Evolutionary conservation across 1,139 yeast species (phyloP), one percentile per base, ranked within the genome.

Genomic region (Debaryomycetaceae sp.): DNA sequence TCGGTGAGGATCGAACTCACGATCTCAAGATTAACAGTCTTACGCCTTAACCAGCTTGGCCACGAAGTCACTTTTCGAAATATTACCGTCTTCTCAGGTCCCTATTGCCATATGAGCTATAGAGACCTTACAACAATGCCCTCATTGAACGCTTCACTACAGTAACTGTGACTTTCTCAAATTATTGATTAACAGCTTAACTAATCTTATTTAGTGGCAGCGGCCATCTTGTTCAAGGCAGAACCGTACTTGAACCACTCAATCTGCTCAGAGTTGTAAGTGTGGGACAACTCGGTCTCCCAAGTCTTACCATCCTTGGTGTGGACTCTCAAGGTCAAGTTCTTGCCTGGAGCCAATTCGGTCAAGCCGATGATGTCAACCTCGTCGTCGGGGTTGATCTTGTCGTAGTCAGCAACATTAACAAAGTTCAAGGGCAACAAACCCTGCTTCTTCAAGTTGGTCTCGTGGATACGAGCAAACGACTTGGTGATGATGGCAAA

Each of bases 191-290:
- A 37, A 45, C 40, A 26, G 9, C 15, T 27, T 27, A 27, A 10
- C 15, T 3, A n/a, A 18, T 18, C 16, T 35, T 10, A 19, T 19
- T 19, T 10, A 19, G 25, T 9, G 9, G 12, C 48, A 48, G 81
- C 67, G 53, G 94, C 89, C 95, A 91, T 89, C 77, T 83, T 85
- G 84, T 91, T 91, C 71, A 91, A 81, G 61, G 98, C 98, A 52
- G 96, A 88, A 75, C 98, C 98, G 55, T 83, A 77, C 78, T 84
- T 89, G 85, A 91, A 91, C 98, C 98, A 91, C 62, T 86, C 96
- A 59, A 91, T 82, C 77, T 91, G 98, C 72, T 91, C 96, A 43
- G 59, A 45, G 76, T 91, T 91, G 77, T 84, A 91, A 45, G 98
- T 91, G 77, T 91, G 98, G 42, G 94, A 75, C 64, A 89, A 83